Percentiles rank a stretch among this genome's conserved stretches.
Evolutionary conservation across 805 yeast genomes (phyloP).

Genomic region (Wickerhamomyces subpelliculosus): DNA sequence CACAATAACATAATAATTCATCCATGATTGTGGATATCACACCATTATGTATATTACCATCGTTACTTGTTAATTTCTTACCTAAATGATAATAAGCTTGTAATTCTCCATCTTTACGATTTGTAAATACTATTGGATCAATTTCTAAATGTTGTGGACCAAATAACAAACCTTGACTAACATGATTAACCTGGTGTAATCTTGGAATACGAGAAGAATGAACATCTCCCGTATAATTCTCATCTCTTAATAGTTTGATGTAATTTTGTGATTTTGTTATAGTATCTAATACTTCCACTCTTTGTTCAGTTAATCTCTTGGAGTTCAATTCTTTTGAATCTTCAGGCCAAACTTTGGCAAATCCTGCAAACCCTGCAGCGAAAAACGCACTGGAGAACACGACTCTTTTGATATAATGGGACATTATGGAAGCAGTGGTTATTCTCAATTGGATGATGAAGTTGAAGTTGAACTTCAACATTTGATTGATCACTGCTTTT

Average conservation of each 20-base stretch:
- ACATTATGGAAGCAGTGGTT: constrained; percentile 2
- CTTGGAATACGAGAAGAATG: constrained; percentile 46
- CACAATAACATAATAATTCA: constrained; percentile 80
- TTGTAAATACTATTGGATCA: constrained; percentile 64
- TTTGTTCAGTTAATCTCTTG: constrained; percentile 15
- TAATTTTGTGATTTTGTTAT: constrained; percentile 24
- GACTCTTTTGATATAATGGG: constrained; percentile 8
- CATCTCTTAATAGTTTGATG: constrained; percentile 16
- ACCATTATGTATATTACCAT: constrained; percentile 77
- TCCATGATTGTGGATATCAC: constrained; percentile 72
- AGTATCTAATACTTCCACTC: constrained; percentile 19
- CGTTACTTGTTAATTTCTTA: constrained; percentile 51
- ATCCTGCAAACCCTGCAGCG: constrained; percentile 19
- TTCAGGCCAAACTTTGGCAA: constrained; percentile 21
- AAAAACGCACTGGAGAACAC: constrained; percentile 13
- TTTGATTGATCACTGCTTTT: too few species aligned
- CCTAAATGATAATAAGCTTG: constrained; percentile 72
- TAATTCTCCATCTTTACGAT: constrained; percentile 44
- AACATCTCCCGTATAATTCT: constrained; percentile 18
- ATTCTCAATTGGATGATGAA: not conserved
- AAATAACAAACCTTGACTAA: constrained; percentile 63
- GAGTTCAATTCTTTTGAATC: constrained; percentile 10
- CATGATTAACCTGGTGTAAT: constrained; percentile 56
- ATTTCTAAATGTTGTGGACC: constrained; percentile 64
- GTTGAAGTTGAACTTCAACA: not conserved